Evolutionary conservation across 805 yeast species (phyloP), one percentile per base, ranked within the genome.

Genomic region (Metschnikowia arizonensis): DNA sequence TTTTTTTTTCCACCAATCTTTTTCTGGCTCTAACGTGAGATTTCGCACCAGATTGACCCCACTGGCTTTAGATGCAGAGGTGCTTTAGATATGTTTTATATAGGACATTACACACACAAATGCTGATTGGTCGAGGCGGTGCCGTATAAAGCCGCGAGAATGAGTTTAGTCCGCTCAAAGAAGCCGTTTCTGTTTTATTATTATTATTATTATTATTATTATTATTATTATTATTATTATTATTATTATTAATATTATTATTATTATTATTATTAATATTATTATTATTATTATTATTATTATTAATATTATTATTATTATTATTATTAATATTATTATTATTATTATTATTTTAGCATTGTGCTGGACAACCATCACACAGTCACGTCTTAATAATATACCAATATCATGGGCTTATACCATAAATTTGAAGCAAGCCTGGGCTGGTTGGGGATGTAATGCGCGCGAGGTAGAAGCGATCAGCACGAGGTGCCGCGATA

Each of bases 1-100:
- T 19, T 26, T 28, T 37, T 37, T 35, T 34, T 36, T 37, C 24
- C 25, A 10, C 40, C 40, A 26, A 28, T 37, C 40, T 37, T 37
- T 37, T 37, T 28, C 25, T 26, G 40, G 40, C 40, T 24, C 33
- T 29, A 17, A 36, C 12, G 26, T 37, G 40, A 37, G 40, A 37
- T 37, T 37, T 37, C 40, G 40, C 40, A 37, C 40, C 14, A 25
- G 40, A 36, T 36, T 36, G 40, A 36, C 40, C 40, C 40, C 40
- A 28, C 40, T 26, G 33, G 25, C 24, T 23, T 25, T 28, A 12
- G 21, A 28, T 37, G 40, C 40, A 26, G 40, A 28, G 32, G 31
- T 21, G 40, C 40, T 37, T 26, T 28, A 37, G 40, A 37, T 37
- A n/a, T 18, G 40, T 29, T 26, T 28, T 37, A 37, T 19, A 19